A percentile compares a stretch with the other conserved stretches of the same genome.
Conservation (phyloP, 2,329 filamentous ascomycete species). For the Aspergillus sergii region DNA sequence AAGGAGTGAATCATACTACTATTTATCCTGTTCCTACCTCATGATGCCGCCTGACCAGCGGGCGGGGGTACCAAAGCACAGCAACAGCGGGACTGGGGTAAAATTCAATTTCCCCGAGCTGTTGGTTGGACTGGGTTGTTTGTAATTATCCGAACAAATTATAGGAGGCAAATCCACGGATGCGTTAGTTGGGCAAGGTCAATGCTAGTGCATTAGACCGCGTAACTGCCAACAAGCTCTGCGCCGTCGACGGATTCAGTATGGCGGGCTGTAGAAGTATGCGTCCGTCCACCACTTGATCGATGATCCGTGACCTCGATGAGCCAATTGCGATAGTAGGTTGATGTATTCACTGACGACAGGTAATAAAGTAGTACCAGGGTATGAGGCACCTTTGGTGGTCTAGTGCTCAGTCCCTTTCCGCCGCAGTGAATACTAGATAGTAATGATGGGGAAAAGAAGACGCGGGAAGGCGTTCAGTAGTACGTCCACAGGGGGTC, state of each 20-base stretch:
- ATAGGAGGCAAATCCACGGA: slow-evolving; percentile 5
- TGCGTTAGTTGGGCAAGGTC: slow-evolving; percentile 1
- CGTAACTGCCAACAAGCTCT: slow-evolving; percentile 4
- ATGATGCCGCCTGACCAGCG: slow-evolving; percentile 25
- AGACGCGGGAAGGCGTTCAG: background rate
- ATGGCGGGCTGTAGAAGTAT: slow-evolving; percentile 1
- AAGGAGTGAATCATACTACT: slow-evolving; percentile 21
- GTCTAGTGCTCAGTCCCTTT: background rate
- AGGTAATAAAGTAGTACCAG: background rate
- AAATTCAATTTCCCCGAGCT: slow-evolving; percentile 11
- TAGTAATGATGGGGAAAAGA: background rate
- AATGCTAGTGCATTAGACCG: slow-evolving; percentile 1
- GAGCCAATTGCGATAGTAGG: background rate
- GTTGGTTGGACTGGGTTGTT: slow-evolving; percentile 21
- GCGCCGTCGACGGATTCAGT: background rate
- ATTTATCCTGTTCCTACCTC: slow-evolving; percentile 20
- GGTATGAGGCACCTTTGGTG: background rate
- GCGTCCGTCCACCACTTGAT: slow-evolving; percentile 10
- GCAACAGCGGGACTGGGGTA: slow-evolving; percentile 19
- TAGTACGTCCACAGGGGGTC: background rate
- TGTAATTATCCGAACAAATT: slow-evolving; percentile 21
- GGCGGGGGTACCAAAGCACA: slow-evolving; percentile 17
- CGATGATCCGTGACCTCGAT: background rate
- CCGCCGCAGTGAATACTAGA: background rate
- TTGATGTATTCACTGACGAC: background rate